These are phyloP conservation scores for Curvularia lunata DNA, from an alignment of 2,329 filamentous ascomycete genomes.

Conservation along the genomic window DNA sequence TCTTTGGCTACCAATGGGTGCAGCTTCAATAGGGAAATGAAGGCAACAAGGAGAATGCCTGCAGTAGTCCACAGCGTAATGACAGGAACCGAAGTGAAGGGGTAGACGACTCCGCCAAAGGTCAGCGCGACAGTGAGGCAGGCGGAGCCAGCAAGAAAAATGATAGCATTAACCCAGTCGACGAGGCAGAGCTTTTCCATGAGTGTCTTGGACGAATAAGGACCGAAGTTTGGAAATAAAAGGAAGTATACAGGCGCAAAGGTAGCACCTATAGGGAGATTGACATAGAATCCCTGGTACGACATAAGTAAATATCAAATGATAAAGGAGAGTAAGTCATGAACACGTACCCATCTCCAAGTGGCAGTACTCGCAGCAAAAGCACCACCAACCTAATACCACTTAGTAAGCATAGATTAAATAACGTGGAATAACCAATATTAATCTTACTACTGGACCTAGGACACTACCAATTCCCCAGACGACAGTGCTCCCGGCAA, in stretches of 20 bases:
- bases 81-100: background rate
- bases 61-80: conserved; percentile 55
- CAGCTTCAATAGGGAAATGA: conserved; percentile 55
- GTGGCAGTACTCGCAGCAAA: conserved; percentile 32
- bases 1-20: conserved; percentile 53
- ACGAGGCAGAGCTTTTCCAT: conserved; percentile 51
- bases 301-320: background rate
- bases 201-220: conserved; percentile 2
- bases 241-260: conserved; percentile 3
- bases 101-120: conserved; percentile 1
- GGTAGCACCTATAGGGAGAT: background rate
- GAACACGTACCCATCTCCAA: conserved; percentile 38
- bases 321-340: background rate
- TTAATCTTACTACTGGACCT: conserved; percentile 30
- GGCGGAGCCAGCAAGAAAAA: conserved; percentile 33
- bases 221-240: background rate
- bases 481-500: conserved; percentile 30
- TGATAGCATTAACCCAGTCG: conserved; percentile 48
- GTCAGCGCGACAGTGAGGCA: conserved; percentile 3
- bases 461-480: conserved; percentile 55
- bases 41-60: conserved; percentile 52
- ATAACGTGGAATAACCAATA: background rate
- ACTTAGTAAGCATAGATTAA: background rate
- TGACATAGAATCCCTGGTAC: conserved; percentile 2
- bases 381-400: conserved; percentile 34